phyloP scores from a whole-genome alignment of 1,284 basidiomycete species.

The Ceratobasidium sp. region DNA sequence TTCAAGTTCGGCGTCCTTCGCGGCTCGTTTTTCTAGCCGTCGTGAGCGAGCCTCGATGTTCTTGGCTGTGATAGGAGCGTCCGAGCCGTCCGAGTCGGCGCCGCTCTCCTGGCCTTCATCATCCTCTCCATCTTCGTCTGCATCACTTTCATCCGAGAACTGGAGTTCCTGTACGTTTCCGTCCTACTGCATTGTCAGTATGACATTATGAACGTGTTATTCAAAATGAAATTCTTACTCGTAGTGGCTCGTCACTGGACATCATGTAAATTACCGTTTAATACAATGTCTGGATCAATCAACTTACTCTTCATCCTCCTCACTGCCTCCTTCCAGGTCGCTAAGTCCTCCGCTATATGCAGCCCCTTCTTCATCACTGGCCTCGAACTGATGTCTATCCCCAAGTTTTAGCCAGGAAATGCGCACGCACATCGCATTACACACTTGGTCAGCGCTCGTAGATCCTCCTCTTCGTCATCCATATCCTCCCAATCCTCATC shows the following conservation, averaged over 20 bases:
- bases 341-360: conserved; percentile 44
- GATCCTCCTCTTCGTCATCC: conserved; percentile 55
- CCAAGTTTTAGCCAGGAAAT: conserved; percentile 14
- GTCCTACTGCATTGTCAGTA: conserved; percentile 43
- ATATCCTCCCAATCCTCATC: conserved; percentile 62
- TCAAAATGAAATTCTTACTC: conserved; percentile 5
- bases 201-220: conserved; percentile 18
- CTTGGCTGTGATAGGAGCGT: conserved; percentile 67
- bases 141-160: conserved; percentile 58
- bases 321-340: conserved; percentile 58
- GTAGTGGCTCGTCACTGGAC: conserved; percentile 13
- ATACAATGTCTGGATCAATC: conserved; percentile 46
- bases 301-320: conserved; percentile 53
- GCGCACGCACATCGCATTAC: conserved; percentile 36
- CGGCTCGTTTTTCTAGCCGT: conserved; percentile 68
- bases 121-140: conserved; percentile 53
- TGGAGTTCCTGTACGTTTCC: conserved; percentile 65
- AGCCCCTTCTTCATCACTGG: conserved; percentile 59
- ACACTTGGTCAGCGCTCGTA: conserved; percentile 14
- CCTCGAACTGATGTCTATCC: conserved; percentile 57
- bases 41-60: conserved; percentile 79
- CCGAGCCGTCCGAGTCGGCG: conserved; percentile 55
- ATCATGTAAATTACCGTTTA: not conserved
- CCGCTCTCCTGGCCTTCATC: conserved; percentile 51
- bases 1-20: conserved; percentile 71